These are phyloP conservation scores for Metschnikowia aberdeeniae DNA, from an alignment of 805 yeast genomes.

Conservation along the genomic window DNA sequence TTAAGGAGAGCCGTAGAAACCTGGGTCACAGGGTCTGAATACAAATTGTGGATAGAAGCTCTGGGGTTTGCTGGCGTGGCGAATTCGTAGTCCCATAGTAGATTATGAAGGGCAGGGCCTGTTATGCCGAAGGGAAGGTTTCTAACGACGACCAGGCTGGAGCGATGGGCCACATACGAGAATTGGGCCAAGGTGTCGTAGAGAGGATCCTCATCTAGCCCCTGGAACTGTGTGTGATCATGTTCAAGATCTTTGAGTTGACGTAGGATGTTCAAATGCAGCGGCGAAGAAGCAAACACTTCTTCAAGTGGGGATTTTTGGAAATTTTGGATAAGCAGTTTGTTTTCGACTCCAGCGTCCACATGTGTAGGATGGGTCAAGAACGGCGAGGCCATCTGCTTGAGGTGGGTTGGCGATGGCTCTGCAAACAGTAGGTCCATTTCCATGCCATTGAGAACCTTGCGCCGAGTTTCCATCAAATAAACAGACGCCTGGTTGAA, in stretches of 20 bases:
- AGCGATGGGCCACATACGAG: constrained; percentile 19
- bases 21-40: constrained; percentile 26
- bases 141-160: constrained; percentile 34
- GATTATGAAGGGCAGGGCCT: constrained; percentile 30
- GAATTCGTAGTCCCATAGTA: constrained; percentile 51
- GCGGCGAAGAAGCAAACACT: constrained; percentile 5
- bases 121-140: constrained; percentile 47
- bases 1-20: constrained; percentile 30
- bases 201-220: constrained; percentile 12
- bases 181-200: constrained; percentile 16
- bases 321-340: constrained; percentile 4
- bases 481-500: constrained; percentile 49
- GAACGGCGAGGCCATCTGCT: constrained; percentile 29
- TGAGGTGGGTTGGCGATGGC: constrained; percentile 22
- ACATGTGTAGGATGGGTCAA: constrained; percentile 7
- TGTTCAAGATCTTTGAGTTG: neutral
- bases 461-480: constrained; percentile 45
- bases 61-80: constrained; percentile 20
- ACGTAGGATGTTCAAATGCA: constrained; percentile 4
- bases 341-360: constrained; percentile 5
- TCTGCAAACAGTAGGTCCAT: constrained; percentile 44
- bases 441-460: constrained; percentile 48
- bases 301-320: constrained; percentile 5
- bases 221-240: constrained; percentile 9
- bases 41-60: constrained; percentile 21